Base-by-base conservation (phyloP, 208 protist species). In the Wallacemonas sp. region DNA sequence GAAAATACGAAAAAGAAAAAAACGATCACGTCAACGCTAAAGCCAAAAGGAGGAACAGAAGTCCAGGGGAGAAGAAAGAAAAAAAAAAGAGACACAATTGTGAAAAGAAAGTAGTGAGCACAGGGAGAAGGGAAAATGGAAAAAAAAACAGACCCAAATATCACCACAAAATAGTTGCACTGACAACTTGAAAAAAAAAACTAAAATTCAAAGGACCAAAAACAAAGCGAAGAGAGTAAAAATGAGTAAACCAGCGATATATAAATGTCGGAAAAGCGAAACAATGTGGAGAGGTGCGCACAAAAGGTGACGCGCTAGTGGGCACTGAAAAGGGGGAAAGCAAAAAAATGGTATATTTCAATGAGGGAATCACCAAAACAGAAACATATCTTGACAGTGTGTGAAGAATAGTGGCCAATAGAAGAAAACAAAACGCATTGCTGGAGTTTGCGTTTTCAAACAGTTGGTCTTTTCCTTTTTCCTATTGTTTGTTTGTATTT, bases 161-260 rank as follows among this genome's bases (percentile, higher is more conserved):
- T 41, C 36, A 48, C 18, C 10, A 16, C 18, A n/a, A 11, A 41
- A 25, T 0, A 22, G n/a, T 48, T n/a, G n/a, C n/a, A n/a, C n/a
- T n/a, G 16, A 50, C 10, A 49, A 14, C 7, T n/a, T 10, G 18
- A 25, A 66, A 31, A 46, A 31, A 36, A 31, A 26, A 66, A 66
- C 0, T 23, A 55, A 55, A 54, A 66, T 55, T 14, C 0, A 52
- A 28, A 22, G 18, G 26, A 26, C 22, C 5, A 50, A 25, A 32
- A 72, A 18, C 22, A 32, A 28, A 39, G 5, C 20, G 25, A 65
- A 59, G 44, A 25, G n/a, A 57, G 57, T 14, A 66, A 31, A 44
- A 73, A 45, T 22, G 5, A 54, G n/a, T 16, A 42, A 65, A 1
- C 23, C 0, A 54, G 20, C 3, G 26, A 54, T 18, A 31, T 31